Evolutionary conservation across 139 green algal species (phyloP).

Genomic region (Microglena sp.): DNA sequence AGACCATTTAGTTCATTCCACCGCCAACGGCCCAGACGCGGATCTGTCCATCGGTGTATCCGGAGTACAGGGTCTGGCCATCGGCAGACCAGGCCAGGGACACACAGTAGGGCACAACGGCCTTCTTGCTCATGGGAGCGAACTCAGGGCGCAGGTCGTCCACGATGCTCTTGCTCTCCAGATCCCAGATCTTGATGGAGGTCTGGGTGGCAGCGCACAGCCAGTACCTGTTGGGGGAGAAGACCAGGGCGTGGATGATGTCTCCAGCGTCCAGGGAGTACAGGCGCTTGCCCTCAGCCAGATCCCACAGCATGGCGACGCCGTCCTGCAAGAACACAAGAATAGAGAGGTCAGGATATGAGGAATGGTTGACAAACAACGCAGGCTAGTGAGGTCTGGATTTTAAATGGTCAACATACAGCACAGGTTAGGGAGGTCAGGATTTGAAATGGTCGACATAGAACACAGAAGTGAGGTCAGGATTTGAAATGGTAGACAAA

Average conservation of each 20-base stretch:
- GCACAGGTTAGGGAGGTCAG: too few species aligned
- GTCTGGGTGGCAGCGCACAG: slow-evolving; percentile 92
- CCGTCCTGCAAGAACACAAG: slow-evolving; percentile 82
- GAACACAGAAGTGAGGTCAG: too few species aligned
- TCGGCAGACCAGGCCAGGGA: slow-evolving; percentile 95
- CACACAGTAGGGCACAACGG: slow-evolving; percentile 82
- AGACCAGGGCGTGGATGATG: slow-evolving; percentile 96
- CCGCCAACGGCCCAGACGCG: too few species aligned
- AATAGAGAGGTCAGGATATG: background rate
- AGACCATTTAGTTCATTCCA: too few species aligned
- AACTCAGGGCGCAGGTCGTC: slow-evolving; percentile 79
- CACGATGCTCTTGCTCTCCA: slow-evolving; percentile 71
- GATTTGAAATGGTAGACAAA: too few species aligned
- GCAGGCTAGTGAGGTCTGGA: too few species aligned
- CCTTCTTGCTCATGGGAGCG: slow-evolving; percentile 54
- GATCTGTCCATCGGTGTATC: slow-evolving; percentile 61
- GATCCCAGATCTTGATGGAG: slow-evolving; percentile 94
- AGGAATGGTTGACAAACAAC: background rate
- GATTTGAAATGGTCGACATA: too few species aligned
- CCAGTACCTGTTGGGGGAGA: slow-evolving; percentile 99
- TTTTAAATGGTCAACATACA: too few species aligned
- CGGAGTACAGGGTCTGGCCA: slow-evolving; percentile 86
- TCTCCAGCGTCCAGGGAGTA: slow-evolving; percentile 95
- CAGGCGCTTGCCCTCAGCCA: slow-evolving; percentile 97
- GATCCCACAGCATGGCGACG: slow-evolving; percentile 98